Evolutionary conservation across 164 flowering plant species (phyloP).

Genomic region (Macadamia tetraphylla): DNA sequence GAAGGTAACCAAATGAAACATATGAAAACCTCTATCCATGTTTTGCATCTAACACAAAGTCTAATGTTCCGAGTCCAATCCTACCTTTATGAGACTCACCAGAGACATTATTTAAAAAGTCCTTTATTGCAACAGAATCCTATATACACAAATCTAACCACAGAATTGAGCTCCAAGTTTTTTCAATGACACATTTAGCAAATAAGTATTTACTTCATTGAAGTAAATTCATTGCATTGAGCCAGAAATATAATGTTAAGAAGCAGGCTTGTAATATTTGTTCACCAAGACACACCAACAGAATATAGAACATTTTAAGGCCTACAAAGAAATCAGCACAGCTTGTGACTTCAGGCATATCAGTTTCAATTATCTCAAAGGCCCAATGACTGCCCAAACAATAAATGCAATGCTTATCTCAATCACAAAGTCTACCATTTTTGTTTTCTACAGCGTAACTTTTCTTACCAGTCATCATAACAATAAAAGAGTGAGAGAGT

Average conservation of each 20-base stretch:
- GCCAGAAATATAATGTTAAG: no score
- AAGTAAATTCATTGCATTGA: conserved; percentile 41
- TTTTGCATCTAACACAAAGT: no score
- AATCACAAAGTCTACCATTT: background rate
- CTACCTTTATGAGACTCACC: background rate
- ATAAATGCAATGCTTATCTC: background rate
- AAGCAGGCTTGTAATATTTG: no score
- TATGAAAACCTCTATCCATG: no score
- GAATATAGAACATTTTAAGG: background rate
- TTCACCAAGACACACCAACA: no score
- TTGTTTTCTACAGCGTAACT: background rate
- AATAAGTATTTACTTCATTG: background rate
- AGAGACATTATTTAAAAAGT: background rate
- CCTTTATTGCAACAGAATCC: background rate
- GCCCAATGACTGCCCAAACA: background rate
- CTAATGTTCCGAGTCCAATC: background rate
- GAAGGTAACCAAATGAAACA: no score
- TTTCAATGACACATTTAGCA: background rate
- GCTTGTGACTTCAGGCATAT: background rate
- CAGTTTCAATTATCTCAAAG: background rate
- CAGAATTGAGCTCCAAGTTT: background rate
- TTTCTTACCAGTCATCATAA: no score
- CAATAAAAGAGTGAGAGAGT: background rate
- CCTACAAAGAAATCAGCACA: background rate
- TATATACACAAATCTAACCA: background rate